phyloP scores from a whole-genome alignment of 2,329 filamentous ascomycete species.

The Alternaria sp. region DNA sequence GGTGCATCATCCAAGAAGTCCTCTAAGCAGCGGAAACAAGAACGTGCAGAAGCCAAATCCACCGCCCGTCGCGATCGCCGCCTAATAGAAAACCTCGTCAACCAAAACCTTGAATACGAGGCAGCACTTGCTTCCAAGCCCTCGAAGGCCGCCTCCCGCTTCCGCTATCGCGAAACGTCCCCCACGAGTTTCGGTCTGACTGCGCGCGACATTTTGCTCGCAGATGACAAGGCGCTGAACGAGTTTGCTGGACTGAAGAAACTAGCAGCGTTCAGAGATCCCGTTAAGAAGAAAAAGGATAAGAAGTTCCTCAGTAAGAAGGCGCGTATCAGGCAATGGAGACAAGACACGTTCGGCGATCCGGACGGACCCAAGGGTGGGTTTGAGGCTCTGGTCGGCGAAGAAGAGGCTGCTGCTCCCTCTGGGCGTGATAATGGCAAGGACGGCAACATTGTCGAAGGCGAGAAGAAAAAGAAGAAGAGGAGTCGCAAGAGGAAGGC shows the following conservation, averaged over 20 bases:
- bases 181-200: constrained; percentile 91
- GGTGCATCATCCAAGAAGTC: constrained; percentile 45
- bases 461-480: constrained; percentile 40
- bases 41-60: constrained; percentile 68
- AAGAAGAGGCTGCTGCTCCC: constrained; percentile 10
- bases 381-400: constrained; percentile 43
- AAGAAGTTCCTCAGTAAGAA: constrained; percentile 93
- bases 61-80: constrained; percentile 81
- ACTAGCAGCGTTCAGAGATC: constrained; percentile 86
- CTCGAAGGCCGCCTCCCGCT: constrained; percentile 62
- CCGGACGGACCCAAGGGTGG: constrained; percentile 61
- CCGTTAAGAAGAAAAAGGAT: constrained; percentile 88
- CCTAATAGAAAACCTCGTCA: constrained; percentile 86
- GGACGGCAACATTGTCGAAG: constrained; percentile 25
- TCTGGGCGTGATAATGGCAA: constrained; percentile 2
- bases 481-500: constrained; percentile 36
- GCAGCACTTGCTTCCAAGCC: constrained; percentile 64
- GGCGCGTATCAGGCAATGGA: constrained; percentile 87
- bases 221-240: constrained; percentile 86
- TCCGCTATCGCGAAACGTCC: constrained; percentile 95
- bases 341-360: constrained; percentile 71
- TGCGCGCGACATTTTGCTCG: constrained; percentile 88
- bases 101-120: constrained; percentile 80
- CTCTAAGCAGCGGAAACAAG: constrained; percentile 58
- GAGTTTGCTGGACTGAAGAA: constrained; percentile 95